phyloP scores from a whole-genome alignment of 1,139 yeast species.

The Pichia sp. region DNA sequence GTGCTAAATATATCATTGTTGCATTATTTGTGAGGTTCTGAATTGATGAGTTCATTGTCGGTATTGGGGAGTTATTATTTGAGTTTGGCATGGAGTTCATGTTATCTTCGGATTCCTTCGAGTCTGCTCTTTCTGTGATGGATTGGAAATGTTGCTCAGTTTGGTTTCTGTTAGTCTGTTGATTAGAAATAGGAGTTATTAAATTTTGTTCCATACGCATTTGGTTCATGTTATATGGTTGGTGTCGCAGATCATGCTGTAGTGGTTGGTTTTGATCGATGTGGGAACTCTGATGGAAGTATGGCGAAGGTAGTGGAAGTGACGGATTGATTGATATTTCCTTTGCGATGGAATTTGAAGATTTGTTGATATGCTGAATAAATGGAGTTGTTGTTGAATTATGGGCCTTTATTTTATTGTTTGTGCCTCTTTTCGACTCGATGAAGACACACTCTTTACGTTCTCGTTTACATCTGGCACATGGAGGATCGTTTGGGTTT shows the following conservation, averaged over 20 bases:
- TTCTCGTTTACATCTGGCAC: conserved; percentile 82
- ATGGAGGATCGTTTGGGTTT: conserved; percentile 76
- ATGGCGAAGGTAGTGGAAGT: conserved; percentile 16
- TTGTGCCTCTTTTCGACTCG: conserved; percentile 55
- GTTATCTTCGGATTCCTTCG: no score
- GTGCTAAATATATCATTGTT: conserved; percentile 68
- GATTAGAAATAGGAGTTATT: no score
- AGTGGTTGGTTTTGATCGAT: conserved; percentile 6
- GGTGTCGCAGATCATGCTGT: no score
- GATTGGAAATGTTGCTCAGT: not conserved
- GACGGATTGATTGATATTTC: conserved; percentile 9
- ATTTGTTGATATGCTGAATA: not conserved
- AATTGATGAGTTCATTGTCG: conserved; percentile 1
- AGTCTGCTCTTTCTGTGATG: not conserved
- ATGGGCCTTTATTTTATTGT: conserved; percentile 5
- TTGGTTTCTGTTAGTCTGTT: no score
- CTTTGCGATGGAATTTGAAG: not conserved
- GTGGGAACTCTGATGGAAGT: not conserved
- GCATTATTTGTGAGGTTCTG: conserved; percentile 23
- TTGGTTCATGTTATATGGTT: not conserved
- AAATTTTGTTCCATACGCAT: not conserved
- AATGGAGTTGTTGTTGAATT: not conserved
- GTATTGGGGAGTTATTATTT: not conserved
- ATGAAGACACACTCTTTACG: conserved; percentile 79
- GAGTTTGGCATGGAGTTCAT: not conserved